These are phyloP conservation scores for Microbotryomycetes sp. DNA, from an alignment of 1,284 basidiomycete genomes.

Conservation along the genomic window DNA sequence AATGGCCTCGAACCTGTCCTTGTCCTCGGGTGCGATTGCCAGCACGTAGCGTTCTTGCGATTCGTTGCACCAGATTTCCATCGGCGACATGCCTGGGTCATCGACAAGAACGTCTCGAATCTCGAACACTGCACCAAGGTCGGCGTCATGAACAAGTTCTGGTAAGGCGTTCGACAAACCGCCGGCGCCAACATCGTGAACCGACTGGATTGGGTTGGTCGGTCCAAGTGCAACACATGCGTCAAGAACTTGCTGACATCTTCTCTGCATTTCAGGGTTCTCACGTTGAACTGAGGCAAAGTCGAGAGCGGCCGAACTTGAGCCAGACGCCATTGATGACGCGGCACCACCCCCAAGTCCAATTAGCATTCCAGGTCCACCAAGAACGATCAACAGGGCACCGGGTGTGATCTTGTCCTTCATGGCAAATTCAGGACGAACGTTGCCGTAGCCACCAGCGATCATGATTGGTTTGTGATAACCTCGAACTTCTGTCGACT, in stretches of 20 bases:
- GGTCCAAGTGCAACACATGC: slow-evolving; percentile 65
- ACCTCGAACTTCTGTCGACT: slow-evolving; percentile 63
- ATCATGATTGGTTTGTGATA: slow-evolving; percentile 99
- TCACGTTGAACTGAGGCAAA: slow-evolving; percentile 97
- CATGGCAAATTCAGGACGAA: slow-evolving; percentile 69
- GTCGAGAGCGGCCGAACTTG: slow-evolving; percentile 84
- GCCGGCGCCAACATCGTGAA: slow-evolving; percentile 97
- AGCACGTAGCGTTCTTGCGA: slow-evolving; percentile 97
- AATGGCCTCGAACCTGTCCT: slow-evolving; percentile 61
- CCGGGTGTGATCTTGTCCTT: slow-evolving; percentile 70
- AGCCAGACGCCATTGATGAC: slow-evolving; percentile 81
- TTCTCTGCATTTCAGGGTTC: slow-evolving; percentile 96
- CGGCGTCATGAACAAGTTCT: slow-evolving; percentile 92
- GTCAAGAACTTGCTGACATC: slow-evolving; percentile 96
- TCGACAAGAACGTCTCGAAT: slow-evolving; percentile 88
- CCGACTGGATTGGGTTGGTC: slow-evolving; percentile 81
- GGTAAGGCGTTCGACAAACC: slow-evolving; percentile 95
- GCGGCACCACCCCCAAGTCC: slow-evolving; percentile 95
- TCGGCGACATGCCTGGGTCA: slow-evolving; percentile 89
- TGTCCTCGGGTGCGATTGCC: slow-evolving; percentile 59
- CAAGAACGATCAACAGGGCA: slow-evolving; percentile 86
- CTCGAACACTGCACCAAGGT: slow-evolving; percentile 86
- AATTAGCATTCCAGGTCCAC: slow-evolving; percentile 93
- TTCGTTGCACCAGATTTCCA: slow-evolving; percentile 99
- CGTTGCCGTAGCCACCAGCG: slow-evolving; percentile 91